phyloP scores from a whole-genome alignment of 306 rosid genomes.

The Carpinus viminea region DNA sequence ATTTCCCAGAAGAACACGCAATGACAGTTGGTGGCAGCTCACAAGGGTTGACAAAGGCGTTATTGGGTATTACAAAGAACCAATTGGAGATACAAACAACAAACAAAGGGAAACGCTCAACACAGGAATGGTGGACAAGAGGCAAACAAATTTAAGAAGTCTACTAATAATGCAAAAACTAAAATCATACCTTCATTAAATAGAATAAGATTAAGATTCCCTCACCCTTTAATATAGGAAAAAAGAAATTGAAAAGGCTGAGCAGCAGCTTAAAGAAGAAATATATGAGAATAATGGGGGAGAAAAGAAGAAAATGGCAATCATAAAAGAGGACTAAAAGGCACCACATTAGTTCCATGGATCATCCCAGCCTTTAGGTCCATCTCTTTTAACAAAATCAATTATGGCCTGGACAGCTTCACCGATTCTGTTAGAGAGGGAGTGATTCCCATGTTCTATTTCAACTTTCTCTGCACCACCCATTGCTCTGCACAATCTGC shows the following conservation, averaged over 20 bases:
- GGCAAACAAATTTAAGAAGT: not conserved
- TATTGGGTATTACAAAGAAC: not conserved
- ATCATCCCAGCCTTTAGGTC: slow-evolving; percentile 98
- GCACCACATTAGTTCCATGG: slow-evolving; percentile 70
- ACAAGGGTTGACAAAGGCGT: not conserved
- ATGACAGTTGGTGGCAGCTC: not conserved
- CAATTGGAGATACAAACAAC: not conserved
- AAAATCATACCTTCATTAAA: not conserved
- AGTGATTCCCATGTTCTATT: slow-evolving; percentile 87
- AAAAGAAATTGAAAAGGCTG: slow-evolving; percentile 16
- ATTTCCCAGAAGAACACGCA: not conserved
- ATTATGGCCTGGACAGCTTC: slow-evolving; percentile 84
- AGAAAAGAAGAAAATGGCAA: slow-evolving; percentile 2
- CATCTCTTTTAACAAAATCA: slow-evolving; percentile 82
- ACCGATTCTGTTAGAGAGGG: slow-evolving; percentile 86
- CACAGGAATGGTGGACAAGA: not conserved
- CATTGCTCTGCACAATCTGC: slow-evolving; percentile 92
- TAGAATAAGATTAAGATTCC: not conserved
- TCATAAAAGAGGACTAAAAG: slow-evolving; percentile 12
- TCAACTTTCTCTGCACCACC: slow-evolving; percentile 96
- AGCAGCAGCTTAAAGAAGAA: not conserved
- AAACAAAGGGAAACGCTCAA: not conserved
- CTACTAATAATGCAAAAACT: slow-evolving; percentile 1
- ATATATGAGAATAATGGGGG: slow-evolving; percentile 17
- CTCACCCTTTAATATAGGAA: slow-evolving; percentile 1